Conservation (phyloP, 352 stramenopile species). For the Globisporangium paddicum region DNA sequence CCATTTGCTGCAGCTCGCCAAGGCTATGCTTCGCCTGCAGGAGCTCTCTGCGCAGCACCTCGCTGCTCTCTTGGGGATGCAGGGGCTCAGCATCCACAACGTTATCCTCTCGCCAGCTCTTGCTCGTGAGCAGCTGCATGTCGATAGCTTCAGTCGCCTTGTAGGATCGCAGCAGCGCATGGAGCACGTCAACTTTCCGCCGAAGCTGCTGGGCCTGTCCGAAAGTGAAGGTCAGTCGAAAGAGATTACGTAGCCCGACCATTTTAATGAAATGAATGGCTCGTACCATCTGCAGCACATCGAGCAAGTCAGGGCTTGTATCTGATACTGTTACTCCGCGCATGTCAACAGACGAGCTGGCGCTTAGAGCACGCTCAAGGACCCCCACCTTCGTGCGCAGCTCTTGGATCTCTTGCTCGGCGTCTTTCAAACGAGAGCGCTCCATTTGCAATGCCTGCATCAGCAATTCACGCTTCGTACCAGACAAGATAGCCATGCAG, state of each 20-base stretch:
- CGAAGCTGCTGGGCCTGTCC: slow-evolving; percentile 28
- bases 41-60: not conserved
- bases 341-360: not conserved
- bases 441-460: slow-evolving; percentile 14
- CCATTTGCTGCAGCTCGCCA: slow-evolving; percentile 25
- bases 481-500: not conserved
- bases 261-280: no score
- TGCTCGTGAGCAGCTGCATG: slow-evolving; percentile 19
- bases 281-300: slow-evolving; percentile 1
- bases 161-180: slow-evolving; percentile 26
- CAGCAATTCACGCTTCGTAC: slow-evolving; percentile 15
- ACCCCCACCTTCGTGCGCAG: slow-evolving; percentile 1
- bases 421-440: slow-evolving; percentile 5
- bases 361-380: slow-evolving; percentile 5
- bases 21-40: slow-evolving; percentile 12
- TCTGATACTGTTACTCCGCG: not conserved
- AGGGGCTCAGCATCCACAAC: no score
- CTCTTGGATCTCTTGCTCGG: slow-evolving; percentile 11
- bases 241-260: not conserved
- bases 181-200: slow-evolving; percentile 20
- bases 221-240: not conserved
- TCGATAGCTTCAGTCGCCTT: slow-evolving; percentile 30
- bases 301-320: not conserved
- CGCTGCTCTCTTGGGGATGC: not conserved
- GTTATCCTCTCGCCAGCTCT: slow-evolving; percentile 5